Percentiles rank a stretch among this genome's conserved stretches.
These are phyloP conservation scores for Tolypocladium guangdongense DNA, from an alignment of 2,329 filamentous ascomycete genomes.

Conservation along the genomic window DNA sequence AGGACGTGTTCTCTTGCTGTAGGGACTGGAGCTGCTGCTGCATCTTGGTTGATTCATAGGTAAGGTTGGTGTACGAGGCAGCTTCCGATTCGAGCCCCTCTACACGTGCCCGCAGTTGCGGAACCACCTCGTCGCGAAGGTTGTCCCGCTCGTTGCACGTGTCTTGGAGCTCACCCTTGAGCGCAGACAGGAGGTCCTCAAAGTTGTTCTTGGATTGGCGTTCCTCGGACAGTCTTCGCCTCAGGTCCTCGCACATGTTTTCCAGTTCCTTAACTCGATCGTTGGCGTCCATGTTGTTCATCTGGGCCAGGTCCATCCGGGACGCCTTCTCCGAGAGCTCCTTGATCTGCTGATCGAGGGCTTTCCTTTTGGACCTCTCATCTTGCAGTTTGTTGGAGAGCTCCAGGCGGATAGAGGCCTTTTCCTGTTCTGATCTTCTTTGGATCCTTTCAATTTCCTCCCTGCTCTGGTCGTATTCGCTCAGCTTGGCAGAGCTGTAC, in stretches of 20 bases:
- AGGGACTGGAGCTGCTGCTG: slow-evolving; percentile 74
- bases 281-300: slow-evolving; percentile 44
- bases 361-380: slow-evolving; percentile 64
- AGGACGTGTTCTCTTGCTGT: slow-evolving; percentile 52
- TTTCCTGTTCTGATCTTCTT: slow-evolving; percentile 79
- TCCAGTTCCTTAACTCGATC: slow-evolving; percentile 69
- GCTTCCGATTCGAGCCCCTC: slow-evolving; percentile 70
- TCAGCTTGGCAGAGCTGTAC: slow-evolving; percentile 70
- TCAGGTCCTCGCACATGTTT: slow-evolving; percentile 67
- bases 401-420: slow-evolving; percentile 74
- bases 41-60: slow-evolving; percentile 73
- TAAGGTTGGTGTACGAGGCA: slow-evolving; percentile 58
- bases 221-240: slow-evolving; percentile 74
- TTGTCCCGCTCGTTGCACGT: slow-evolving; percentile 85
- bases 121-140: slow-evolving; percentile 77
- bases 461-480: slow-evolving; percentile 50
- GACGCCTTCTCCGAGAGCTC: slow-evolving; percentile 70
- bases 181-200: slow-evolving; percentile 76
- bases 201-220: slow-evolving; percentile 83
- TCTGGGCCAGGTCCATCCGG: slow-evolving; percentile 42
- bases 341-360: slow-evolving; percentile 75
- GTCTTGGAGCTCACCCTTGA: slow-evolving; percentile 72
- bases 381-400: slow-evolving; percentile 80
- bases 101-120: slow-evolving; percentile 63
- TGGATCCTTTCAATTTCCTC: slow-evolving; percentile 76